Conservation (phyloP, 371 early-diverging fungal species). For the Lichtheimia ornata region DNA sequence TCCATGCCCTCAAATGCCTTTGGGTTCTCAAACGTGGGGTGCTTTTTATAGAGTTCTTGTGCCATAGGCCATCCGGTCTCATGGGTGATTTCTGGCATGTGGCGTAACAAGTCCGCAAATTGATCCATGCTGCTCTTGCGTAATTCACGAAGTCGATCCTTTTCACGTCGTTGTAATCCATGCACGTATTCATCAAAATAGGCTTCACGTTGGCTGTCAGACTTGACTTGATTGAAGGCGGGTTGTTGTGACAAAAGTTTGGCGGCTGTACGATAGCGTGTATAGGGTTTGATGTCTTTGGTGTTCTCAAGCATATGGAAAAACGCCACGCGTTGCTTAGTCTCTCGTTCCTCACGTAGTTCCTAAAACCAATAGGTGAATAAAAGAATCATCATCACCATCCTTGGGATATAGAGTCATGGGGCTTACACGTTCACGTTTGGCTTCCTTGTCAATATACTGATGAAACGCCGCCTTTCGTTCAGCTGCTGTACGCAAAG, state of each 20-base stretch:
- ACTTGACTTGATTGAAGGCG: slow-evolving; percentile 49
- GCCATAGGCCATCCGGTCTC: slow-evolving; percentile 73
- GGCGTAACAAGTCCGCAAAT: slow-evolving; percentile 55
- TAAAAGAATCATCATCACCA: neutral
- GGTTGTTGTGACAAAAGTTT: slow-evolving; percentile 48
- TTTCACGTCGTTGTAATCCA: slow-evolving; percentile 54
- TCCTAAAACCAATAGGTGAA: slow-evolving; percentile 24
- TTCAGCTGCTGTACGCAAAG: slow-evolving; percentile 77
- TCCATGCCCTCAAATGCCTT: slow-evolving; percentile 73
- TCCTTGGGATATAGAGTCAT: too few species aligned
- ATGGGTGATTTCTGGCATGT: slow-evolving; percentile 65
- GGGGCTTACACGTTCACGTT: slow-evolving; percentile 49
- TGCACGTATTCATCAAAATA: slow-evolving; percentile 72
- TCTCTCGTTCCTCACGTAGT: slow-evolving; percentile 39
- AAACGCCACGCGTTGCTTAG: slow-evolving; percentile 45
- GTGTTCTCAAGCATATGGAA: slow-evolving; percentile 43
- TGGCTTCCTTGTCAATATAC: slow-evolving; percentile 61
- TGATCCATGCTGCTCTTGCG: slow-evolving; percentile 70
- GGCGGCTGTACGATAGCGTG: slow-evolving; percentile 55
- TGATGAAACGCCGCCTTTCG: slow-evolving; percentile 80
- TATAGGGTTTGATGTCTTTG: slow-evolving; percentile 46
- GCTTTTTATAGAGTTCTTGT: slow-evolving; percentile 48
- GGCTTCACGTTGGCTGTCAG: slow-evolving; percentile 51
- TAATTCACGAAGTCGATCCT: slow-evolving; percentile 63
- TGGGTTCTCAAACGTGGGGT: slow-evolving; percentile 53